Evolutionary conservation across 257 asterid genomes (phyloP).

Genomic region (Asclepias syriaca): DNA sequence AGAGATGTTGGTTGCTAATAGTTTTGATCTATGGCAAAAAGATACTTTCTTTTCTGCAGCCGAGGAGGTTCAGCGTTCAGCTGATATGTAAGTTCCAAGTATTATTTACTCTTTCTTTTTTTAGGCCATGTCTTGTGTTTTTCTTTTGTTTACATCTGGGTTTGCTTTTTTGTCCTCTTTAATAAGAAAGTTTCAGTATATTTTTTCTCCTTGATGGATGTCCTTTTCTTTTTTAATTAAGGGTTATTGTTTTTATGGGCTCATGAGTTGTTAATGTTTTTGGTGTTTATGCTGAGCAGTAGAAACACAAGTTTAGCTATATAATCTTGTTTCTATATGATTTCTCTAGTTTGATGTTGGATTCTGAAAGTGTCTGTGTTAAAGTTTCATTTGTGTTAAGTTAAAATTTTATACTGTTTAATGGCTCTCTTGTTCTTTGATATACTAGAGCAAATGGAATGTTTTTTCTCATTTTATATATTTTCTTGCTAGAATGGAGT

Average conservation of each 20-base stretch:
- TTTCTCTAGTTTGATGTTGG: not conserved
- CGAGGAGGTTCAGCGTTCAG: constrained; percentile 89
- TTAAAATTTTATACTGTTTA: not conserved
- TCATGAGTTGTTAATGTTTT: not conserved
- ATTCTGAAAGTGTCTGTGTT: not conserved
- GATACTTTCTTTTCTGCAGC: constrained; percentile 89
- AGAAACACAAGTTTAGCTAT: not conserved
- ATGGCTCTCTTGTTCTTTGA: not conserved
- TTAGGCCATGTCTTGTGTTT: not conserved
- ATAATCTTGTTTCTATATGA: not conserved
- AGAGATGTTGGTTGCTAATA: constrained; percentile 75
- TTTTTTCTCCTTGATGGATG: not conserved
- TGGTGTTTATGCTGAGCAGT: not conserved
- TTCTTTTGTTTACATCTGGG: constrained; percentile 23
- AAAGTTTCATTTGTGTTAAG: not conserved
- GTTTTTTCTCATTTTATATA: not conserved
- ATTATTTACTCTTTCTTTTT: not conserved
- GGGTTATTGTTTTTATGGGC: not conserved
- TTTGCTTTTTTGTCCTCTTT: constrained; percentile 12
- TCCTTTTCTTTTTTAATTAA: not conserved
- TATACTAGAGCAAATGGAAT: not conserved
- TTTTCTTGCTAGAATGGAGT: constrained; percentile 67
- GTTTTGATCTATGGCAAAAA: constrained; percentile 88
- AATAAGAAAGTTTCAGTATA: constrained; percentile 7
- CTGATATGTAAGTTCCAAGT: constrained; percentile 52